phyloP scores from a whole-genome alignment of 2,329 filamentous ascomycete genomes.

The Sclerotinia nivalis region DNA sequence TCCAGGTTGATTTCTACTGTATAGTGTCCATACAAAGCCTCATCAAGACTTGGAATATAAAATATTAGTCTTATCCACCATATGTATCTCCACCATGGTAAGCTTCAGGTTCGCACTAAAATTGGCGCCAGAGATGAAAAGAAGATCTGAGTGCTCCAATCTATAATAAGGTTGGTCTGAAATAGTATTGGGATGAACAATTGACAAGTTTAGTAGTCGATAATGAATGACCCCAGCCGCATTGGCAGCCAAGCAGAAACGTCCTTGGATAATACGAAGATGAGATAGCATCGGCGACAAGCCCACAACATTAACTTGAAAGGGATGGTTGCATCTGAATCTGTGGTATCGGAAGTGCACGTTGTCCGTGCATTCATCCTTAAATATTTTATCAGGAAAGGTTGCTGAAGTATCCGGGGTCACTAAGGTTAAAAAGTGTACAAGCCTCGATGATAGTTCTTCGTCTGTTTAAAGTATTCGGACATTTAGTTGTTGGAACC shows the following conservation, averaged over 20 bases:
- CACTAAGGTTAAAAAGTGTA: background rate
- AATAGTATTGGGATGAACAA: slow-evolving; percentile 1
- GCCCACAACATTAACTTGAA: background rate
- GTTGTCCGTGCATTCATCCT: background rate
- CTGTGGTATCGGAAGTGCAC: background rate
- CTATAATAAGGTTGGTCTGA: background rate
- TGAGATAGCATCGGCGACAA: background rate
- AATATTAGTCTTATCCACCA: slow-evolving; percentile 5
- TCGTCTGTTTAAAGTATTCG: background rate
- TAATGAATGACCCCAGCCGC: background rate
- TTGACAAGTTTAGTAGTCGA: slow-evolving; percentile 6
- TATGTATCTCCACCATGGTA: background rate
- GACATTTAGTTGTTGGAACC: background rate
- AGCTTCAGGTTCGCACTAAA: background rate
- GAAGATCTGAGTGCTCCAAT: slow-evolving; percentile 3
- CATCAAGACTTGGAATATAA: background rate
- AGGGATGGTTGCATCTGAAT: background rate
- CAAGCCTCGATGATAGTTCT: background rate
- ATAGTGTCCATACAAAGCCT: background rate
- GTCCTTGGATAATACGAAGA: background rate
- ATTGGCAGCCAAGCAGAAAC: background rate
- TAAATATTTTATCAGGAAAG: background rate
- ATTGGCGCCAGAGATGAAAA: background rate
- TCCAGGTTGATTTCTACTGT: background rate
- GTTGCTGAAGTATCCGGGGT: background rate